Percentiles rank a stretch among this genome's conserved stretches.
Conservation (phyloP, 2,329 filamentous ascomycete genomes). For the Neopestalotiopsis sp. region DNA sequence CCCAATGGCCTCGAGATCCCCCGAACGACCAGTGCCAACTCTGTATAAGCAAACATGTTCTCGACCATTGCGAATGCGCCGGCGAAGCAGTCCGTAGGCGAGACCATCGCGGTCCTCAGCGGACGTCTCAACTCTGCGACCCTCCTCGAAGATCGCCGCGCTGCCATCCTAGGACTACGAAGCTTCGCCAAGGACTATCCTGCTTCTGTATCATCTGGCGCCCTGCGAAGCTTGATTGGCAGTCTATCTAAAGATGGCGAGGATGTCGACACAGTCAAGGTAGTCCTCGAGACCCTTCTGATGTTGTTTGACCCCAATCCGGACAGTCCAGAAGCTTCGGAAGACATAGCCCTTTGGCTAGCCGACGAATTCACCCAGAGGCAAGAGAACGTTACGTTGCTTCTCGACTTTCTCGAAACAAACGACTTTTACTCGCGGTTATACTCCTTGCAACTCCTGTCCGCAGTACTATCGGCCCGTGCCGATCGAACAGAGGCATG, state of each 20-base stretch:
- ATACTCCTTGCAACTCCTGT: conserved; percentile 88
- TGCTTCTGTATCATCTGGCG: conserved; percentile 91
- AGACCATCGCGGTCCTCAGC: conserved; percentile 91
- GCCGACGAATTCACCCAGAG: conserved; percentile 98
- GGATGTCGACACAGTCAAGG: conserved; percentile 95
- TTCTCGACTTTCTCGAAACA: conserved; percentile 87
- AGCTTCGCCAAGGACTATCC: conserved; percentile 98
- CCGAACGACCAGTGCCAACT: conserved; percentile 24
- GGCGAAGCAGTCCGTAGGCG: conserved; percentile 92
- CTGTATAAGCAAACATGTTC: conserved; percentile 59
- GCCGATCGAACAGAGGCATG: conserved; percentile 95
- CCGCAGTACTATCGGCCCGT: conserved; percentile 82
- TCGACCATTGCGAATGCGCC: conserved; percentile 71
- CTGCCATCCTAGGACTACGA: conserved; percentile 88
- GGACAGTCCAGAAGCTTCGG: conserved; percentile 86
- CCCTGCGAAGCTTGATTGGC: conserved; percentile 85
- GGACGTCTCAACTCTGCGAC: conserved; percentile 87
- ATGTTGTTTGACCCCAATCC: conserved; percentile 83
- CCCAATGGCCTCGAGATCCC: conserved; percentile 36
- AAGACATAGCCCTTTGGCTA: conserved; percentile 94
- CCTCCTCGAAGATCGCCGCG: conserved; percentile 90
- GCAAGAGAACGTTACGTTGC: conserved; percentile 92
- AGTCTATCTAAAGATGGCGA: conserved; percentile 86
- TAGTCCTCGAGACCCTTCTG: conserved; percentile 91
- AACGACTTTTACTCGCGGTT: conserved; percentile 89